Evolutionary conservation across 2,329 filamentous ascomycete genomes (phyloP), one percentile per base, ranked within the genome.

Genomic region (Proliferodiscus dingleyae): DNA sequence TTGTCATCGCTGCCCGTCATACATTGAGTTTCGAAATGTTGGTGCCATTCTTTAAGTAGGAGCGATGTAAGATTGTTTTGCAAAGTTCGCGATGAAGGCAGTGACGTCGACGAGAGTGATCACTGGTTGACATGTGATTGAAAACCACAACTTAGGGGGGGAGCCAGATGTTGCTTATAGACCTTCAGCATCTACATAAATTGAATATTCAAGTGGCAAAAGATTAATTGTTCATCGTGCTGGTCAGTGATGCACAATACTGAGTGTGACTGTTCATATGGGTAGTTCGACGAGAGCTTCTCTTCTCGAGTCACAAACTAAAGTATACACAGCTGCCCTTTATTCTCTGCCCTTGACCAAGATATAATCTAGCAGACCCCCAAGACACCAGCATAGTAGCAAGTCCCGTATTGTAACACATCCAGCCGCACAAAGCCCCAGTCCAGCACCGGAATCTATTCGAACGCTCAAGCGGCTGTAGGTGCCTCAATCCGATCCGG

Each of bases 401-500:
- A 36, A 23, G 29, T 5, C 21, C 21, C 5, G 21, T 15, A 13
- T 9, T 22, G 18, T 40, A 19, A 15, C 26, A 43, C n/a, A n/a
- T 18, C 36, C 32, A 26, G 29, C n/a, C n/a, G 7, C 16, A 33
- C n/a, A 26, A 18, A 26, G 16, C 15, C 33, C 29, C 19, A 18
- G 8, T 15, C 21, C 33, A 22, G 18, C 7, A 22, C 21, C 16
- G 26, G 30, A 28, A 26, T 33, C 26, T 18, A 22, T 32, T 34
- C 36, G 9, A 13, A 15, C 18, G 18, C 34, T 32, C 24, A 43
- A 36, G 26, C 41, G 48, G 58, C 59, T 55, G 64, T 53, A 23
- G 62, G 59, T 23, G 57, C 51, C 47, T 63, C 58, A 42, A 64
- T 58, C 45, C 62, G 60, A 13, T 63, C 55, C 29, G 78, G 79